Evolutionary conservation across 140 eudicot genomes (phyloP), one percentile per base, ranked within the genome.

Genomic region (Senecio squalidus): DNA sequence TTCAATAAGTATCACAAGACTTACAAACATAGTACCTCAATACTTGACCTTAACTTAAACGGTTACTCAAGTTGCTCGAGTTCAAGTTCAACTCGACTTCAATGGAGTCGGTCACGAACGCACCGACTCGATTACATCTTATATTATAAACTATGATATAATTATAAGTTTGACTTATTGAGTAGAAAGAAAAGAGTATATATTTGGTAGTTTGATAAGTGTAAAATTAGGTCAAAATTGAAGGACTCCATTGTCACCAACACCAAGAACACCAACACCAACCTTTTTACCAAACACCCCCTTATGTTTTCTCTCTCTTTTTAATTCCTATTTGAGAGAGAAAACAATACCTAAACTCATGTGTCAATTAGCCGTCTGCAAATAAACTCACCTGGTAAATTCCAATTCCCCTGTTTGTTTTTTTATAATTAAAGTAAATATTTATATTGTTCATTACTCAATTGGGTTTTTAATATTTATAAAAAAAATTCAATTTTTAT

Each of bases 331-430:
- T 54, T 54, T 29, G 62, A 50, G 55, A 60, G 69, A 69, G 69
- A 60, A 55, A 69, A 46, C 45, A 49, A 11, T 9, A 40, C 50
- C 62, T 41, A 53, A 31, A 45, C 38, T 18, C 9, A 41, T 70
- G 75, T 21, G 11, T 51, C 30, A 43, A 60, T 51, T 36, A 51
- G 40, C 14, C 46, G 18, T 8, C 61, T 38, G 3, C 63, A 54
- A 26, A 51, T 13, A 9, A 24, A 66, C 76, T 71, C 71, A 55
- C 76, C 76, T 33, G 76, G 76, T 70, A 70, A 71, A 14, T 6
- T n/a, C 4, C 60, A 61, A 62, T 33, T 39, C 70, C 36, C 1
- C 9, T 9, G 1, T 14, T 52, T 6, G 5, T 26, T 24, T 48
- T 23, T 49, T 3, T 4, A 36, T 2, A 10, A 36, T 36, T 5